Evolutionary conservation across 2,329 filamentous ascomycete species (phyloP).

Genomic region (Exophiala dermatitidis): DNA sequence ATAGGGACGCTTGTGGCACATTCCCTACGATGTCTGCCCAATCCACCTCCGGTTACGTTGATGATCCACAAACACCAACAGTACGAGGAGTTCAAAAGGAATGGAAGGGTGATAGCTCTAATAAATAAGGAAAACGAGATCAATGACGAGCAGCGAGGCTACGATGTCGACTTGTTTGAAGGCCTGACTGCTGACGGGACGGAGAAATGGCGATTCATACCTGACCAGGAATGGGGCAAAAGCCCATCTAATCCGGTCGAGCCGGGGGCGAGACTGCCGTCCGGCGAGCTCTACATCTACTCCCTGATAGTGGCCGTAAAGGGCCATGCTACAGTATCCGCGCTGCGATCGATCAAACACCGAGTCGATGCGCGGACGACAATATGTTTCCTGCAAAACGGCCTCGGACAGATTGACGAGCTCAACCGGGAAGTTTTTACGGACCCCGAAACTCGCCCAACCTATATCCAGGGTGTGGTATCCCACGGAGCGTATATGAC

Average conservation of each 20-base stretch:
- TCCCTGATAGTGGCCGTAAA: constrained; percentile 77
- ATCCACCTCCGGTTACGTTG: constrained; percentile 67
- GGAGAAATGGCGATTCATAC: constrained; percentile 11
- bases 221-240: constrained; percentile 24
- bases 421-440: constrained; percentile 66
- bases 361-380: constrained; percentile 63
- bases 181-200: not conserved
- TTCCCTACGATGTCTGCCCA: constrained; percentile 54
- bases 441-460: constrained; percentile 57
- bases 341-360: constrained; percentile 58
- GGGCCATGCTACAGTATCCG: constrained; percentile 58
- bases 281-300: constrained; percentile 50
- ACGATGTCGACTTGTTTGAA: constrained; percentile 37
- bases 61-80: constrained; percentile 57
- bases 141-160: constrained; percentile 39
- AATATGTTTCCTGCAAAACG: constrained; percentile 70
- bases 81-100: constrained; percentile 32
- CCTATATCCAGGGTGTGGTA: constrained; percentile 65
- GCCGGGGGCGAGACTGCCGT: constrained; percentile 14
- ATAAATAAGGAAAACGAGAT: constrained; percentile 35
- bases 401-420: constrained; percentile 74
- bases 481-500: constrained; percentile 51
- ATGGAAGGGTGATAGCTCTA: constrained; percentile 29
- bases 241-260: constrained; percentile 15
- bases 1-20: constrained; percentile 73